A percentile compares a stretch with the other conserved stretches of the same genome.
Conservation (phyloP, 2,329 filamentous ascomycete species). For the Colletotrichum truncatum region DNA sequence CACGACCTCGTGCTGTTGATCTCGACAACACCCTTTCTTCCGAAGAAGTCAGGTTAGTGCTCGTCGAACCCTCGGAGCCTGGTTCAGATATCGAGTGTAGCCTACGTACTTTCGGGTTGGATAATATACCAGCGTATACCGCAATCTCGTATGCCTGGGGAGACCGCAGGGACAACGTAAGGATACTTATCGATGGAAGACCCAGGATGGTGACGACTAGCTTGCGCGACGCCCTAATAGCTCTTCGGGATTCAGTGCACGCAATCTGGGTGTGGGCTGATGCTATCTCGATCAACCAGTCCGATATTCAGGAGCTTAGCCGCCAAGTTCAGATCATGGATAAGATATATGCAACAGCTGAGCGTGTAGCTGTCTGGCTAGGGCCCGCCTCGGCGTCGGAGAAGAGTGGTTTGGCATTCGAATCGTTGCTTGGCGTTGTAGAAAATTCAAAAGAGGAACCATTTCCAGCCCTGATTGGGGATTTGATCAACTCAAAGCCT, state of each 20-base stretch:
- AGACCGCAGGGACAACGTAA: fast-evolving
- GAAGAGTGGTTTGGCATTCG: too few species aligned
- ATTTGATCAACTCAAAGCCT: too few species aligned
- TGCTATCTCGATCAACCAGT: neutral
- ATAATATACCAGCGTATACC: neutral
- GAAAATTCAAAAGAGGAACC: too few species aligned
- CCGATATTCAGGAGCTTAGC: neutral
- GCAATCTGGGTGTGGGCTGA: neutral
- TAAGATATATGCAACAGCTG: neutral
- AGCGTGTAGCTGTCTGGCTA: neutral
- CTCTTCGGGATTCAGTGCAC: neutral
- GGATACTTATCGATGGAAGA: neutral
- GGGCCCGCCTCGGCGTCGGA: too few species aligned
- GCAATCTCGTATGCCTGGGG: neutral
- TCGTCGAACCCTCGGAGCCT: too few species aligned
- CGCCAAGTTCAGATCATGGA: neutral
- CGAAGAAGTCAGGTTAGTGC: too few species aligned
- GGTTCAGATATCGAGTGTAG: too few species aligned
- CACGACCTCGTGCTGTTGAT: too few species aligned
- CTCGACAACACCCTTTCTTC: too few species aligned
- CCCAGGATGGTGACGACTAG: neutral
- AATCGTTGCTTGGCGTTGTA: too few species aligned
- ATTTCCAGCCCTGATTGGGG: too few species aligned
- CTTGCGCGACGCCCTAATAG: neutral
- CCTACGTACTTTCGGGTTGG: too few species aligned